Evolutionary conservation across 2,329 filamentous ascomycete genomes (phyloP).

Genomic region (Aspergillus fumigatiaffinis): DNA sequence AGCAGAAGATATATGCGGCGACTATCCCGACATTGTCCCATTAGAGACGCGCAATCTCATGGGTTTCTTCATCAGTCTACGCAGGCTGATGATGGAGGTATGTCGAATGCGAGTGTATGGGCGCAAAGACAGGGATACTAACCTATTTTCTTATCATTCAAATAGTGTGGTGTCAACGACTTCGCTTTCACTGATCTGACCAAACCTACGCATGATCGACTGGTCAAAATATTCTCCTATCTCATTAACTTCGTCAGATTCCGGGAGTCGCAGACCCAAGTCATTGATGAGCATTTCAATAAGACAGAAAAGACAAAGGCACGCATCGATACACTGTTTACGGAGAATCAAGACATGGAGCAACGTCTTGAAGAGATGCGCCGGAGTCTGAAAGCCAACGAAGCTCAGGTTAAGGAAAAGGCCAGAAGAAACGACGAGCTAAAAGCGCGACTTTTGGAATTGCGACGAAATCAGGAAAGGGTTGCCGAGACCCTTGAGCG

Average conservation of each 20-base stretch:
- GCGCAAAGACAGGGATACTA: not conserved
- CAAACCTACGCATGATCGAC: constrained; percentile 80
- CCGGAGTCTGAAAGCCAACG: constrained; percentile 73
- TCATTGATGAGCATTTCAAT: constrained; percentile 93
- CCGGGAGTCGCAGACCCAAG: constrained; percentile 81
- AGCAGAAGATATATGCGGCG: constrained; percentile 78
- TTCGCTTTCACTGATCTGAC: constrained; percentile 92
- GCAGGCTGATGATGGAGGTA: constrained; percentile 69
- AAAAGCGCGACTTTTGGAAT: constrained; percentile 74
- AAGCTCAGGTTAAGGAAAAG: constrained; percentile 78
- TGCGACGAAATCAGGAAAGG: constrained; percentile 76
- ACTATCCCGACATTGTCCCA: constrained; percentile 78
- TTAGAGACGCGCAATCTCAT: constrained; percentile 88
- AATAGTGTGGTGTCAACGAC: constrained; percentile 81
- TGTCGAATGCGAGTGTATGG: not conserved
- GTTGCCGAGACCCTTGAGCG: constrained; percentile 79
- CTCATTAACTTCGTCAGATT: constrained; percentile 99
- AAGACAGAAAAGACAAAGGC: constrained; percentile 81
- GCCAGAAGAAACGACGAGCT: constrained; percentile 80
- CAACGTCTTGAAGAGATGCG: constrained; percentile 74
- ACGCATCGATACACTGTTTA: constrained; percentile 79
- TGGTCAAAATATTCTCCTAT: constrained; percentile 95
- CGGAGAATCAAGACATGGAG: constrained; percentile 84
- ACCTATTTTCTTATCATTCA: not conserved
- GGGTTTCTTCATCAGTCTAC: constrained; percentile 87